Percentiles rank a stretch among this genome's conserved stretches.
phyloP scores from a whole-genome alignment of 2,329 filamentous ascomycete genomes.

The Fusarium sambucinum region DNA sequence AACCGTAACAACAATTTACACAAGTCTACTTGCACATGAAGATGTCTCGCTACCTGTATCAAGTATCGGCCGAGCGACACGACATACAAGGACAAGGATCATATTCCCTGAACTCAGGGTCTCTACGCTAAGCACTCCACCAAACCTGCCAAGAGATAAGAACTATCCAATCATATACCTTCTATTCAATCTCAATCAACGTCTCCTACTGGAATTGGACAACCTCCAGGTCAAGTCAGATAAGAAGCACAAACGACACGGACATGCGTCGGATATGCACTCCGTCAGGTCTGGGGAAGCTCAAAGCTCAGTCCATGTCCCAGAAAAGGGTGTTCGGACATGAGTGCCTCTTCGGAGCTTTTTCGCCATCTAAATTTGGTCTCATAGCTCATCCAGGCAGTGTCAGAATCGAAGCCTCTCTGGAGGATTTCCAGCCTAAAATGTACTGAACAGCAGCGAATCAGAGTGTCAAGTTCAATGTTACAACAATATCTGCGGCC shows the following conservation, averaged over 20 bases:
- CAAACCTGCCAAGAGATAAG: conserved; percentile 50
- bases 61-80: conserved; percentile 24
- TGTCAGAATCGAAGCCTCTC: conserved; percentile 12
- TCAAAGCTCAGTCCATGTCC: conserved; percentile 20
- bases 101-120: conserved; percentile 22
- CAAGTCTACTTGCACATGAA: background rate
- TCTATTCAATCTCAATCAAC: conserved; percentile 34
- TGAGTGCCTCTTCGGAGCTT: conserved; percentile 3
- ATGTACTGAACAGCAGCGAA: conserved; percentile 10
- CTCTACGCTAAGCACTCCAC: conserved; percentile 38
- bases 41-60: conserved; percentile 9
- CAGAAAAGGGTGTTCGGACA: conserved; percentile 27
- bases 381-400: background rate
- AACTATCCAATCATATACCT: conserved; percentile 44
- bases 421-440: conserved; percentile 9
- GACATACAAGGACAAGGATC: conserved; percentile 32
- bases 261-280: conserved; percentile 29
- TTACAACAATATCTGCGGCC: conserved; percentile 4
- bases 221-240: conserved; percentile 24
- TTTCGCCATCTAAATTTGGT: conserved; percentile 14
- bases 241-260: conserved; percentile 36
- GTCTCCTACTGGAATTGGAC: conserved; percentile 28
- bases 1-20: background rate
- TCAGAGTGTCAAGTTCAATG: conserved; percentile 1
- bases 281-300: conserved; percentile 42